Evolutionary conservation across 2,329 filamentous ascomycete genomes (phyloP).

Genomic region (Clarireedia sp.): DNA sequence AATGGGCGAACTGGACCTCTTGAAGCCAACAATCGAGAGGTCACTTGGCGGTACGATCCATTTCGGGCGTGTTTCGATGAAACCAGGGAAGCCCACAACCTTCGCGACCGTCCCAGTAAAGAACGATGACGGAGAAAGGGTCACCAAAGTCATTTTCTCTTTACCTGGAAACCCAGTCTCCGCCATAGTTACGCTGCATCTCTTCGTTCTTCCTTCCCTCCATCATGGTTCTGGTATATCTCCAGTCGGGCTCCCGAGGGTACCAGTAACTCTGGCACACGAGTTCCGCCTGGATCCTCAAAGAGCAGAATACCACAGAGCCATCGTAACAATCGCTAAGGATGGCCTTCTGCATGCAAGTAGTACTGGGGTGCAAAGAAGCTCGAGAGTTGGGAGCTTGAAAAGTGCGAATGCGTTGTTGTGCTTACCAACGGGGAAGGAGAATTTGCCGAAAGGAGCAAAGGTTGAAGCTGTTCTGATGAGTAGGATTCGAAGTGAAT

Average conservation of each 20-base stretch:
- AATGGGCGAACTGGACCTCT: slow-evolving; percentile 94
- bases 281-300: slow-evolving; percentile 66
- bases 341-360: slow-evolving; percentile 65
- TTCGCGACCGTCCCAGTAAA: slow-evolving; percentile 80
- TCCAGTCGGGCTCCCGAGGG: slow-evolving; percentile 60
- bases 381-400: slow-evolving; percentile 81
- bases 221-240: slow-evolving; percentile 66
- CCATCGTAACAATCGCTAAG: slow-evolving; percentile 54
- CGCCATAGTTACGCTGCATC: slow-evolving; percentile 84
- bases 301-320: slow-evolving; percentile 86
- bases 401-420: slow-evolving; percentile 82
- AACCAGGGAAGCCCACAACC: slow-evolving; percentile 94
- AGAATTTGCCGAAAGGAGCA: slow-evolving; percentile 58
- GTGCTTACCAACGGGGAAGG: slow-evolving; percentile 60
- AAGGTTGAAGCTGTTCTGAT: slow-evolving; percentile 75
- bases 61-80: slow-evolving; percentile 95
- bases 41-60: slow-evolving; percentile 86
- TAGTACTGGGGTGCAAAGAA: slow-evolving; percentile 86
- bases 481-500: slow-evolving; percentile 35
- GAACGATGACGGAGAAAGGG: slow-evolving; percentile 47
- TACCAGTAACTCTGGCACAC: slow-evolving; percentile 64
- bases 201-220: slow-evolving; percentile 85
- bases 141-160: slow-evolving; percentile 71
- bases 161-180: slow-evolving; percentile 91
- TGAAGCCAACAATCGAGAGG: slow-evolving; percentile 93